Percentiles rank a stretch among this genome's conserved stretches.
These are phyloP conservation scores for Eleusine coracana DNA, from an alignment of 176 grass and related monocot genomes.

Conservation along the genomic window DNA sequence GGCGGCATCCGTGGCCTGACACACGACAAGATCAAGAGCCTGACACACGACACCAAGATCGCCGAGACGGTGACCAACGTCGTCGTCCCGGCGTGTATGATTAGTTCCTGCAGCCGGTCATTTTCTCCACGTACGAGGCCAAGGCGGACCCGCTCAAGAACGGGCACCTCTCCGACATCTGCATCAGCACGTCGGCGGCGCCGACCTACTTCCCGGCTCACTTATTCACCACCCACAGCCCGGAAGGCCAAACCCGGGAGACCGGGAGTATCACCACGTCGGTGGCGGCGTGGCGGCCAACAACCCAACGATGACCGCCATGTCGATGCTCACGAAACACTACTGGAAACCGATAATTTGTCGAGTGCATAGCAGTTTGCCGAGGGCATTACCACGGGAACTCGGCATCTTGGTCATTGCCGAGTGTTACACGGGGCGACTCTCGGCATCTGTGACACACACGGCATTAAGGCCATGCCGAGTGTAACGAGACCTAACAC, in stretches of 20 bases:
- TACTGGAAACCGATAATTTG: no score
- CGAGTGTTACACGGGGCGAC: no score
- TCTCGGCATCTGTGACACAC: no score
- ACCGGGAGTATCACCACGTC: no score
- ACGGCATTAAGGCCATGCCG: no score
- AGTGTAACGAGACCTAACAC: no score
- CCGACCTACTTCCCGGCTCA: conserved; percentile 69
- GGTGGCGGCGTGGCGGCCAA: no score
- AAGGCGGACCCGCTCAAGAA: conserved; percentile 39
- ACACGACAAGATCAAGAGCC: conserved; percentile 44
- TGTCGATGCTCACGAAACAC: conserved; percentile 40
- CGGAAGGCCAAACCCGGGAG: not conserved
- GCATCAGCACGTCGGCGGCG: conserved; percentile 76
- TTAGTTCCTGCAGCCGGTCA: conserved; percentile 56
- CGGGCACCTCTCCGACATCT: conserved; percentile 70
- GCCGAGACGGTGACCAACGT: conserved; percentile 62
- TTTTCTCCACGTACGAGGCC: conserved; percentile 74
- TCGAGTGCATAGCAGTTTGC: no score
- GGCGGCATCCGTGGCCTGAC: conserved; percentile 68
- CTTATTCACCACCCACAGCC: conserved; percentile 35
- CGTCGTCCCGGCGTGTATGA: conserved; percentile 61
- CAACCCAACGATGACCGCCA: conserved; percentile 63
- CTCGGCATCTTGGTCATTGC: no score
- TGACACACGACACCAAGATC: conserved; percentile 26
- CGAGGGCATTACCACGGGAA: no score